Base-by-base conservation (phyloP, 1,284 basidiomycete species). In the Tilletia horrida region DNA sequence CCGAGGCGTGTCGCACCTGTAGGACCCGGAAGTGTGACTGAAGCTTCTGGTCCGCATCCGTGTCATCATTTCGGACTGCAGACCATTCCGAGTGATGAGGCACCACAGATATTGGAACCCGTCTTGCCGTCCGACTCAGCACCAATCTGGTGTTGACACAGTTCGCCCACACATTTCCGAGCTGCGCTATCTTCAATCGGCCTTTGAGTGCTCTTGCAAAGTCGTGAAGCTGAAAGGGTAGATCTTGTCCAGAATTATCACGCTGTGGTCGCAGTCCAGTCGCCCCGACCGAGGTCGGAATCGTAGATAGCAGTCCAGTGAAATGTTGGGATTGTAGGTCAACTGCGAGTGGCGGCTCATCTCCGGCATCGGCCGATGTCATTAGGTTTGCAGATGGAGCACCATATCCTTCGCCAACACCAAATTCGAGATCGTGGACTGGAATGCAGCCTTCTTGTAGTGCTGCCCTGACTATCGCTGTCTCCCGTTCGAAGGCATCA, bases 131-230 rank as follows among this genome's bases (percentile, higher is more conserved):
- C 52, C 67, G 64, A 63, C 66, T 67, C 3, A 78, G 52, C 11
- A 74, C 66, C 61, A 73, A 43, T 0, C 76, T 65, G 0, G 72
- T 71, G n/a, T 76, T 73, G 55, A 78, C 62, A 48, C 69, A 63
- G 55, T 76, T 78, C 40, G 68, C 68, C 76, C 76, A 78, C 3
- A 70, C 71, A 16, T 75, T 72, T 3, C 76, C 76, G 13, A 78
- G 57, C 43, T 76, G 75, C 6, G 75, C 73, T 0, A 69, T 68
- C 18, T 71, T 72, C 4, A 73, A 66, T 23, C 55, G 23, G 29
- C 55, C 55, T 14, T 59, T 59, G 14, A 59, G 55, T 31, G 55
- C 55, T 35, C 55, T 59, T 25, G 31, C 55, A 21, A 59, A 59
- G 27, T 59, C 55, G 27, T 35, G 27, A 16, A 35, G 55, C 25